These are phyloP conservation scores for Brachypodium distachyon DNA, from an alignment of 202 grass and related monocot species.

Conservation along the genomic window DNA sequence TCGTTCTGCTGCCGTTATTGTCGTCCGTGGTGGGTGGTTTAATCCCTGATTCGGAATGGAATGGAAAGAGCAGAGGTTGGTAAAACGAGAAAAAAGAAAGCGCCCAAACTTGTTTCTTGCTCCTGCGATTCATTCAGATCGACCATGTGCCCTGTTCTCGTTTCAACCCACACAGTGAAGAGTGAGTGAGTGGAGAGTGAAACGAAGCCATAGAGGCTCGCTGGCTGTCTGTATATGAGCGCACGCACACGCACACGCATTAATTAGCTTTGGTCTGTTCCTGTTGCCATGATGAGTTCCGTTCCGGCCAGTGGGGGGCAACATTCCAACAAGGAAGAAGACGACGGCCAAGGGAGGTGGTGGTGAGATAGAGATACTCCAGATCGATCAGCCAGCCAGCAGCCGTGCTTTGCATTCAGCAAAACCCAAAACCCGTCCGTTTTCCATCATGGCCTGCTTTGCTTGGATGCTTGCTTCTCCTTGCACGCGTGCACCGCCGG, in stretches of 20 bases:
- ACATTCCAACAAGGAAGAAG: background rate
- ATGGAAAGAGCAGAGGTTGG: background rate
- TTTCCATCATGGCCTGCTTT: too few species aligned
- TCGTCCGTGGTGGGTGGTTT: background rate
- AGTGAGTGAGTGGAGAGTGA: background rate
- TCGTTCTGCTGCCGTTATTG: background rate
- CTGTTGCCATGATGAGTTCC: background rate
- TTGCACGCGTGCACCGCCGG: background rate
- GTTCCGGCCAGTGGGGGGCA: background rate
- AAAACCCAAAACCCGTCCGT: too few species aligned
- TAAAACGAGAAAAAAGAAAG: background rate
- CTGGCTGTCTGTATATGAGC: too few species aligned
- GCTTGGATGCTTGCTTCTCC: too few species aligned
- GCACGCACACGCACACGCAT: background rate
- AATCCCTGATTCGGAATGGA: conserved; percentile 15
- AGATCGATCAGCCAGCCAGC: too few species aligned
- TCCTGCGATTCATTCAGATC: background rate
- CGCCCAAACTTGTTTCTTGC: background rate
- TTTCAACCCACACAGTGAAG: background rate
- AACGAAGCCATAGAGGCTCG: too few species aligned
- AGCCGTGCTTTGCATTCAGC: background rate
- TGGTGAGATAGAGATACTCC: too few species aligned
- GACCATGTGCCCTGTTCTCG: background rate
- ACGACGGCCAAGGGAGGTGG: background rate
- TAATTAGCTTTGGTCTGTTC: background rate